A percentile compares a stretch with the other conserved stretches of the same genome.
Conservation (phyloP, 441 rosid genomes). For the Pelargonium fulgidum region DNA sequence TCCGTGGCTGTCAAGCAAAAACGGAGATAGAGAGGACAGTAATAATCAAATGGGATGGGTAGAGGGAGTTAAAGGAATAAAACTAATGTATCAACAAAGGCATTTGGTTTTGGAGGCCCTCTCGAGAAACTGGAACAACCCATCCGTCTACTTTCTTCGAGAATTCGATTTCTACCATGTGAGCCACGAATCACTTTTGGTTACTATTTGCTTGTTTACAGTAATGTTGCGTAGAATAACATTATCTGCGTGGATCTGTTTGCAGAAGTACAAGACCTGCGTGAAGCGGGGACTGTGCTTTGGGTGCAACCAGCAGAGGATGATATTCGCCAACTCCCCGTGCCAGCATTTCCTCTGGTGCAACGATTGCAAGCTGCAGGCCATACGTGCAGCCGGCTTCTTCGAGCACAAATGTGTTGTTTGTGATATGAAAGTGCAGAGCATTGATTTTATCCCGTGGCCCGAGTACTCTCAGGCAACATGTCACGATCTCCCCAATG, state of each 20-base stretch:
- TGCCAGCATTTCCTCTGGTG: constrained; percentile 78
- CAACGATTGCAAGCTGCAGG: constrained; percentile 41
- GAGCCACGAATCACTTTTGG: constrained; percentile 24
- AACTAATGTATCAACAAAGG: constrained; percentile 20
- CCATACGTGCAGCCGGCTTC: constrained; percentile 25
- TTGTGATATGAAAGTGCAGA: constrained; percentile 54
- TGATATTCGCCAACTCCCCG: constrained; percentile 62
- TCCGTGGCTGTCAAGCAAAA: constrained; percentile 14
- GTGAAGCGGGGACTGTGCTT: constrained; percentile 48
- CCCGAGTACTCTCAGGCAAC: constrained; percentile 12
- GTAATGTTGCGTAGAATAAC: not conserved
- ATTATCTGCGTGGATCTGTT: constrained; percentile 5
- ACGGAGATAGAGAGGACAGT: constrained; percentile 5
- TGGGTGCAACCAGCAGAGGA: constrained; percentile 43
- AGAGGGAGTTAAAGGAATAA: constrained; percentile 17
- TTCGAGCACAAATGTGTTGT: constrained; percentile 63
- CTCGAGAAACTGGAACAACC: constrained; percentile 36
- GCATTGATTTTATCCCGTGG: constrained; percentile 29
- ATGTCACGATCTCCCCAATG: constrained; percentile 4
- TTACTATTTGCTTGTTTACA: not conserved
- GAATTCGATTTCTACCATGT: constrained; percentile 68
- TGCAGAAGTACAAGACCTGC: constrained; percentile 53
- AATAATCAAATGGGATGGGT: constrained; percentile 12
- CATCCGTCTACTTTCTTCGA: constrained; percentile 59
- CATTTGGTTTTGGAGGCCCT: constrained; percentile 57